A percentile compares a stretch with the other conserved stretches of the same genome.
Evolutionary conservation across 371 early-diverging fungal genomes (phyloP).

Genomic region (Lichtheimia corymbifera): DNA sequence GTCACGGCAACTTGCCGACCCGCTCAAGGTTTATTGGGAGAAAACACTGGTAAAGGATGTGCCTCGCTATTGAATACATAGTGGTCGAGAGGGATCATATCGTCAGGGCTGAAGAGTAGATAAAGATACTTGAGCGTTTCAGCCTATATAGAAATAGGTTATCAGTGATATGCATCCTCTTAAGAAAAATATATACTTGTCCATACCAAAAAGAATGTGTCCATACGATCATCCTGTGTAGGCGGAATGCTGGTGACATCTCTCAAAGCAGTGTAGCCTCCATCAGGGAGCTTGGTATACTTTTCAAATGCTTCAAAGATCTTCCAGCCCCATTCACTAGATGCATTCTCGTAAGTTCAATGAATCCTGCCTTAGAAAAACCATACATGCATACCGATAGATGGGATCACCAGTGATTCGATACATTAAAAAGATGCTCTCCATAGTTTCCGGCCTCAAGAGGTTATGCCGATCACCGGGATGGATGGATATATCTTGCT

Average conservation of each 20-base stretch:
- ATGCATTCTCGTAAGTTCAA: background rate
- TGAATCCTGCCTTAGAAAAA: background rate
- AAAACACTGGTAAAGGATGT: slow-evolving; percentile 77
- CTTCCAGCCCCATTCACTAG: slow-evolving; percentile 89
- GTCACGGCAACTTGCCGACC: background rate
- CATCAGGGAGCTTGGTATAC: slow-evolving; percentile 65
- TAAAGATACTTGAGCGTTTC: slow-evolving; percentile 97
- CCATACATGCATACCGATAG: slow-evolving; percentile 53
- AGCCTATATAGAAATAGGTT: slow-evolving; percentile 49
- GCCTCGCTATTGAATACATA: slow-evolving; percentile 92
- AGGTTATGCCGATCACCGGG: slow-evolving; percentile 67
- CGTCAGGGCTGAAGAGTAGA: slow-evolving; percentile 74
- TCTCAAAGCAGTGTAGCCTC: slow-evolving; percentile 78
- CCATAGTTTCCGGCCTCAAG: slow-evolving; percentile 89
- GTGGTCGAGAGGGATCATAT: slow-evolving; percentile 73
- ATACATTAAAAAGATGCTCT: slow-evolving; percentile 84
- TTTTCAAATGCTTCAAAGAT: slow-evolving; percentile 85
- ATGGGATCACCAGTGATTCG: slow-evolving; percentile 81
- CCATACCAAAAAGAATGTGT: slow-evolving; percentile 67
- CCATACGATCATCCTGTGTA: slow-evolving; percentile 71
- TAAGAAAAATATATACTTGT: background rate
- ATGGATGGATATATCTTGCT: slow-evolving; percentile 66
- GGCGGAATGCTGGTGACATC: slow-evolving; percentile 70
- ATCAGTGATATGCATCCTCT: background rate
- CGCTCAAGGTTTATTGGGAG: slow-evolving; percentile 4